Base-by-base conservation (phyloP, 495 filamentous ascomycete species). In the Penicillium cataractarum region DNA sequence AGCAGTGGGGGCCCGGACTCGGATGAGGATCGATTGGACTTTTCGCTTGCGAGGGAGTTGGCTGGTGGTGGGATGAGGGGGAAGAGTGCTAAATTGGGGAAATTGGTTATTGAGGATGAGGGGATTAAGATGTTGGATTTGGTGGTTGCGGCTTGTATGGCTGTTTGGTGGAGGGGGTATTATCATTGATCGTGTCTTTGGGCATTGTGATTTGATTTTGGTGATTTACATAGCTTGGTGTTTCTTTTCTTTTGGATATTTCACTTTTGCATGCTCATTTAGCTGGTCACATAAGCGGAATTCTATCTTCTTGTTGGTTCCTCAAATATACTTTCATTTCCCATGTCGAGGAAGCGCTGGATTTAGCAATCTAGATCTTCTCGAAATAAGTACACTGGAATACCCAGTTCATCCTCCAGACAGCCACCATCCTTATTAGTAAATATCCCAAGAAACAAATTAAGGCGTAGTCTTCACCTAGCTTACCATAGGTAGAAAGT, bases 41-140 rank as follows among this genome's bases (percentile, higher is more conserved):
- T 96, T 3, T 88, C 84, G 12, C 79, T 96, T 3, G 93, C 91
- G 0, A 83, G 84, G 61, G 93, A 97, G 74, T 81, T 78, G 19
- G 87, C 92, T 0, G 92, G 92, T 0, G 93, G 93, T 22, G 92
- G 92, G 0, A 88, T 91, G 68, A 82, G 87, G 48, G 92, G 92
- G 1, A 93, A 90, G 70, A 86, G 91, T 63, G 94, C 91, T 0
- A 97, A 98, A 76, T 79, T 99, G 69, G 94, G 94, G 1, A 99
- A 97, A 76, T 71, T 97, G 58, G 90, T 99, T 35, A 84, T 98
- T 26, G 88, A 93, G 64, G 88, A 94, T 64, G 94, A 96, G 65
- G 95, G 95, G 0, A 78, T 97, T 58, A 96, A 96, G 76, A 97
- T 99, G 95, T 70, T 97, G 66, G 95, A 99, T 82, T 71, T 99